Percentiles rank a stretch among this genome's conserved stretches.
Conservation (phyloP, 257 asterid species). For the Solanum tarapatanum region DNA sequence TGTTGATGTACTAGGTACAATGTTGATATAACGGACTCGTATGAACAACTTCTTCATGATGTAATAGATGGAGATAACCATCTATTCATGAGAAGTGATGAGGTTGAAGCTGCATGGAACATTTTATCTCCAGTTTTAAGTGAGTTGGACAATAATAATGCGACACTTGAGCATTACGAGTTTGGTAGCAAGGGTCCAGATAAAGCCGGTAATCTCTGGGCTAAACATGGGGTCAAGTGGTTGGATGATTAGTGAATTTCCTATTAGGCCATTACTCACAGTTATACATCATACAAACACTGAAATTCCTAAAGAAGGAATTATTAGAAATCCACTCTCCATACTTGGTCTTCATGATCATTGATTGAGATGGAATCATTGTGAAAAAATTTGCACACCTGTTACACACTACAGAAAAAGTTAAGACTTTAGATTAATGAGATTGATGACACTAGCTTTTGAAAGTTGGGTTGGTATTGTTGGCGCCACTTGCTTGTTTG, state of each 20-base stretch:
- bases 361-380: neutral
- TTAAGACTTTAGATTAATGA: neutral
- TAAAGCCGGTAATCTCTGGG: slow-evolving; percentile 29
- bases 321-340: neutral
- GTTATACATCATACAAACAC: neutral
- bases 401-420: neutral
- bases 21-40: slow-evolving; percentile 30
- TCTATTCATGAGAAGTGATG: slow-evolving; percentile 43
- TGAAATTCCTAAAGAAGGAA: neutral
- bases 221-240: slow-evolving; percentile 33
- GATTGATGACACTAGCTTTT: neutral
- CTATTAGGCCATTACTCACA: neutral
- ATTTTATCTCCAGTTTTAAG: slow-evolving; percentile 28
- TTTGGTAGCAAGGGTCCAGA: slow-evolving; percentile 36
- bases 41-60: slow-evolving; percentile 43
- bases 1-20: slow-evolving; percentile 21
- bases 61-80: slow-evolving; percentile 44
- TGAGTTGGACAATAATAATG: slow-evolving; percentile 19
- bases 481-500: neutral
- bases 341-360: neutral
- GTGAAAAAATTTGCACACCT: neutral
- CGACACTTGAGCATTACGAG: slow-evolving; percentile 19
- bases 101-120: slow-evolving; percentile 37
- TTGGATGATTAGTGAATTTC: slow-evolving; percentile 16
- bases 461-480: neutral